These are phyloP conservation scores for Puccinia hordei DNA, from an alignment of 1,284 basidiomycete species.

Conservation along the genomic window DNA sequence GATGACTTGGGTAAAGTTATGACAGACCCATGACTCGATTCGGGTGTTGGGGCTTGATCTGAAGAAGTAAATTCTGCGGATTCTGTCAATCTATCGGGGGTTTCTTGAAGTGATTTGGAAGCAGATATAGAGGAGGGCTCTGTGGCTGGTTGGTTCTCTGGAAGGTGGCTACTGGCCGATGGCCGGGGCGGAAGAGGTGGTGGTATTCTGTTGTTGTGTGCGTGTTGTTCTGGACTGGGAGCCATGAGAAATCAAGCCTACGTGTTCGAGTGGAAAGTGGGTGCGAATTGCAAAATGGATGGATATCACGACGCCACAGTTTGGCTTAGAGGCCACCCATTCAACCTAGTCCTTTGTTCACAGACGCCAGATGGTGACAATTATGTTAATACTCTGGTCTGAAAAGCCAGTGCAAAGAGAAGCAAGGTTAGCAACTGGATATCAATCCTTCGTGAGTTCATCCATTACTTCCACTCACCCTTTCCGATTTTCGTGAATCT, in stretches of 20 bases:
- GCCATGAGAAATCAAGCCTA: not conserved
- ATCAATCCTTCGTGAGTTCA: no score
- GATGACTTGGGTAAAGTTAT: not conserved
- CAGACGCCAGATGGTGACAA: no score
- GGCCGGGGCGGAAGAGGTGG: conserved; percentile 9
- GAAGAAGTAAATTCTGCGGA: not conserved
- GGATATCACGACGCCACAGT: not conserved
- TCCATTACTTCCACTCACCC: no score
- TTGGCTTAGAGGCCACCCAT: no score
- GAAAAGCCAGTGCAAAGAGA: no score
- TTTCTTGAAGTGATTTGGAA: not conserved
- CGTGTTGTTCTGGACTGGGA: no score
- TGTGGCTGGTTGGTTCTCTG: not conserved
- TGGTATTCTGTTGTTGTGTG: not conserved
- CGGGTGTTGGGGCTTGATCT: not conserved
- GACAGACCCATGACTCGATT: not conserved
- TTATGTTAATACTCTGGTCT: no score
- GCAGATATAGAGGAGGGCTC: not conserved
- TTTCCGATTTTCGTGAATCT: no score
- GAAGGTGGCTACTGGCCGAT: not conserved
- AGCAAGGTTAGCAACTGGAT: no score
- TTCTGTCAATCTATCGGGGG: not conserved
- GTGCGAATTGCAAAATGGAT: not conserved
- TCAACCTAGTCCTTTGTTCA: no score
- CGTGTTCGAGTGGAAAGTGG: not conserved